Base-by-base conservation (phyloP, 495 filamentous ascomycete genomes). In the Saxispiralis lemnorum region DNA sequence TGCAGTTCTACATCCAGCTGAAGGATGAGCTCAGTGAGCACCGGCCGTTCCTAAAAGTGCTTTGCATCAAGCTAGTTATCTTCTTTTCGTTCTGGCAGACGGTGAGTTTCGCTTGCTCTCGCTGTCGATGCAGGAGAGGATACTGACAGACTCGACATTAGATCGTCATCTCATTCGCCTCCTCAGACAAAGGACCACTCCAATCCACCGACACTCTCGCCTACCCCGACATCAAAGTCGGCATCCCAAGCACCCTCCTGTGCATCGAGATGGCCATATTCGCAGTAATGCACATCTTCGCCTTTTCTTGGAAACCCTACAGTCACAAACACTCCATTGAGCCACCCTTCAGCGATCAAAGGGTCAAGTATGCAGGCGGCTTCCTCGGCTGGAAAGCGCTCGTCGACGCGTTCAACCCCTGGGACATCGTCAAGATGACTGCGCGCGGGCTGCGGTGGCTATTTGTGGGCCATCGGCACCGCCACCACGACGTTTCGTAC, bases 81-180 rank as follows among this genome's bases (percentile, higher is more conserved):
- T 94, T 93, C 67, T 68, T 94, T 43, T 89, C 81, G 5, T 94
- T 93, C 61, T 94, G 86, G 86, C 87, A 94, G 56, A 73, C 71
- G 34, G 69, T 72, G 57, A 56, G 65, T 45, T 7, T 30, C 36
- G 4, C 13, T n/a, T 17, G 11, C 14, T 14, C 15, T 35, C 43
- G 12, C 7, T 35, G 14, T 5, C 18, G 13, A 44, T 34, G 14
- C 15, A 9, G 9, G 13, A 41, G 18, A 40, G 2, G 31, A 18
- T 30, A 14, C 20, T 39, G 1, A 40, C 43, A 18, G 39, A 41
- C 19, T 48, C 35, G n/a, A 13, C 39, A 19, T 40, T 15, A 71
- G 71, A 70, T 74, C 42, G 47, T 81, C 39, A 81, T 87, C 51
- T 79, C 72, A 30, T 64, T 86, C 39, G 67, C 81, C 40, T 78